Base-by-base conservation (phyloP, 1,139 yeast species). In the Kazachstania sp. region DNA sequence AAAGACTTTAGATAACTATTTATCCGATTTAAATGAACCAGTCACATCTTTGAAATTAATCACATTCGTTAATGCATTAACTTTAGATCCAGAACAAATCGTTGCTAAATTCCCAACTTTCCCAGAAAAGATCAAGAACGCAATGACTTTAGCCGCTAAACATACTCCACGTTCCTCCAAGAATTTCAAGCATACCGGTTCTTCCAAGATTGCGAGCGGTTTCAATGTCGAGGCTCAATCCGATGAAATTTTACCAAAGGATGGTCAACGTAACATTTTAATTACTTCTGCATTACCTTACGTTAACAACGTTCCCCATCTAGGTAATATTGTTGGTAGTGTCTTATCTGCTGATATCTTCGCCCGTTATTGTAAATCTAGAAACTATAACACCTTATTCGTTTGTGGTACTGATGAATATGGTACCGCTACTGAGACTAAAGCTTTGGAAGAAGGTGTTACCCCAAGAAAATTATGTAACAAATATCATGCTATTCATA, bases 341-440 rank as follows among this genome's bases (percentile, higher is more conserved):
- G 97, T 90, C 31, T 75, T 92, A 54, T 80, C 90, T 50, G 98
- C 97, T 31, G 98, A 92, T 71, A 86, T 90, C 54, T 92, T 78
- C 69, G 76, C 97, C 46, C 81, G 98, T 64, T 92, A 86, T 68
- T 79, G 85, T 63, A 88, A 87, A 68, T 82, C 83, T 56, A 80
- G 97, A 71, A 86, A 87, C 67, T 82, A 83, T 71, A 92, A 88
- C 65, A 74, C 95, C 19, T 71, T 92, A 53, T 92, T 72, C 61
- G 70, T 92, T 50, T 88, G 97, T 69, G 98, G 98, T 69, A 92
- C 98, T 35, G 98, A 92, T 65, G 98, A 92, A 69, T 92, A 92
- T 65, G 98, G 98, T 64, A 92, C 98, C 51, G 98, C 98, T 44
- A 92, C 98, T 23, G 98, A 92, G 68, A 92, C 97, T 36, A 92